Evolutionary conservation across 2,329 filamentous ascomycete species (phyloP).

Genomic region (Neonectria coccinea): DNA sequence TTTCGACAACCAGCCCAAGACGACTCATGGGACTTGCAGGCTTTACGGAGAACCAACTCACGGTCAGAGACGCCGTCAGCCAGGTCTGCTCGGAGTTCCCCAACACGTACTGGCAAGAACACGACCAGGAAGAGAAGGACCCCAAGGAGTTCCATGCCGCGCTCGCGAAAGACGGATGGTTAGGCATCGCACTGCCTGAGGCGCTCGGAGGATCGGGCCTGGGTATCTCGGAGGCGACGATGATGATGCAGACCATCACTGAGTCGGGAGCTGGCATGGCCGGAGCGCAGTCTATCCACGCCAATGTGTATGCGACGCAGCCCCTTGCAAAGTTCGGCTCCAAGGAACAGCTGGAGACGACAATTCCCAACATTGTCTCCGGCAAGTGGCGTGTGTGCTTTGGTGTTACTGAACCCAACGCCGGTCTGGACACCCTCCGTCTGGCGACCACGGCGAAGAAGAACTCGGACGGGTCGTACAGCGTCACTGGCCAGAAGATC

Average conservation of each 20-base stretch:
- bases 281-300: slow-evolving; percentile 71
- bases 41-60: slow-evolving; percentile 79
- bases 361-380: slow-evolving; percentile 77
- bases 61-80: slow-evolving; percentile 76
- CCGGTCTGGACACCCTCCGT: slow-evolving; percentile 81
- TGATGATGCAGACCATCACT: slow-evolving; percentile 88
- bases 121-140: slow-evolving; percentile 76
- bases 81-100: slow-evolving; percentile 78
- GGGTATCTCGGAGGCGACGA: slow-evolving; percentile 83
- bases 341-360: slow-evolving; percentile 69
- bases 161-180: slow-evolving; percentile 80
- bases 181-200: slow-evolving; percentile 83
- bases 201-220: slow-evolving; percentile 79
- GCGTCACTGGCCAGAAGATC: slow-evolving; percentile 83
- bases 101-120: slow-evolving; percentile 81
- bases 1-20: slow-evolving; percentile 51
- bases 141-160: slow-evolving; percentile 82
- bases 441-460: slow-evolving; percentile 73
- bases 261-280: slow-evolving; percentile 86
- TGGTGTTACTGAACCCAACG: slow-evolving; percentile 82
- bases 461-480: slow-evolving; percentile 68
- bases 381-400: slow-evolving; percentile 82
- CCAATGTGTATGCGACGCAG: slow-evolving; percentile 81
- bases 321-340: slow-evolving; percentile 79
- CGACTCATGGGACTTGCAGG: slow-evolving; percentile 77